Percentiles rank a stretch among this genome's conserved stretches.
Conservation (phyloP, 345 rosid genomes). For the Abelmoschus esculentus region DNA sequence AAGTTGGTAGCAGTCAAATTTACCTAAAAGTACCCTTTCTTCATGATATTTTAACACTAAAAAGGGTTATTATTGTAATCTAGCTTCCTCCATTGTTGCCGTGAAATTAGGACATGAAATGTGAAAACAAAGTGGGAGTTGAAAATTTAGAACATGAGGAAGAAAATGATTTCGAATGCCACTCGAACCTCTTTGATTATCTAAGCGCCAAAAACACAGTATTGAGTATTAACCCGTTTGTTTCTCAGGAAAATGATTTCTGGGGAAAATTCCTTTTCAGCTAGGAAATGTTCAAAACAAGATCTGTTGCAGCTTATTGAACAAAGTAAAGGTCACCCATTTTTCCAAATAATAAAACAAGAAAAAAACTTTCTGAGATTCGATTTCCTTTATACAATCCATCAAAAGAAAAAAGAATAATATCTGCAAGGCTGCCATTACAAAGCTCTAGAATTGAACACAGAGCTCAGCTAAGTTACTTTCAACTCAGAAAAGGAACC, state of each 20-base stretch:
- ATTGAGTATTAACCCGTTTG: constrained; percentile 17
- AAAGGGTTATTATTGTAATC: constrained; percentile 31
- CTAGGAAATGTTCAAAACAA: neutral
- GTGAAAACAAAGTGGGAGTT: constrained; percentile 28
- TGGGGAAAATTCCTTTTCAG: neutral
- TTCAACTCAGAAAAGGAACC: constrained; percentile 7
- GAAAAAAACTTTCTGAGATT: constrained; percentile 27
- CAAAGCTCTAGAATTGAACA: constrained; percentile 18
- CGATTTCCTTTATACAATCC: constrained; percentile 5
- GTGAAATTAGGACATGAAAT: constrained; percentile 35
- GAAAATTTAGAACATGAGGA: neutral
- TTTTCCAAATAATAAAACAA: neutral
- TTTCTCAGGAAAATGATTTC: constrained; percentile 20
- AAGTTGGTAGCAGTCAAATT: constrained; percentile 9
- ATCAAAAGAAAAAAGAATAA: neutral
- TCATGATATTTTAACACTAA: constrained; percentile 5
- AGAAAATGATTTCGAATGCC: constrained; percentile 10
- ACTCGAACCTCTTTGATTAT: constrained; percentile 9
- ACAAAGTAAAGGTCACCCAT: neutral
- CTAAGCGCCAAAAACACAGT: neutral
- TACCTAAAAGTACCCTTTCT: constrained; percentile 28
- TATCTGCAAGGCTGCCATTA: constrained; percentile 18
- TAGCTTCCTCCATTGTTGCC: constrained; percentile 50
- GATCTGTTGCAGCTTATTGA: constrained; percentile 16
- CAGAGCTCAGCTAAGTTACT: constrained; percentile 8